A percentile compares a stretch with the other conserved stretches of the same genome.
phyloP scores from a whole-genome alignment of 768 basidiomycete species.

The Boletus rufocinnamomeus region DNA sequence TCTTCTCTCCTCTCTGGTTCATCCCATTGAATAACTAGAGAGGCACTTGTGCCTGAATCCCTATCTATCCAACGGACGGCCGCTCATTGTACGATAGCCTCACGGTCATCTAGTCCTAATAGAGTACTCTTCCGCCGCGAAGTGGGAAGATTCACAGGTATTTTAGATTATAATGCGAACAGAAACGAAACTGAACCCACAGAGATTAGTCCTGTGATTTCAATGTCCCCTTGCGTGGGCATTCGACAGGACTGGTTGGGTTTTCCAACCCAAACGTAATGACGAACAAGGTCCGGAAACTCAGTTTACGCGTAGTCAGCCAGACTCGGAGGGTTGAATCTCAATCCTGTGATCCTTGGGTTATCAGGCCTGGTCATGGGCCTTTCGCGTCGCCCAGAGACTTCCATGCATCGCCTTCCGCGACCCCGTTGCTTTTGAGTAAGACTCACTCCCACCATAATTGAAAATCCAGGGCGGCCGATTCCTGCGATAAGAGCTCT shows the following conservation, averaged over 20 bases:
- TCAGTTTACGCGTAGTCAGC: background rate
- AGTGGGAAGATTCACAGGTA: slow-evolving; percentile 3
- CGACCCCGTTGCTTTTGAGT: background rate
- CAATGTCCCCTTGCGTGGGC: background rate
- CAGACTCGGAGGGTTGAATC: background rate
- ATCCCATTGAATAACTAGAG: background rate
- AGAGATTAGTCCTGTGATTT: background rate
- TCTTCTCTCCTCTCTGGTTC: background rate
- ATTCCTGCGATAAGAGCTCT: slow-evolving; percentile 12
- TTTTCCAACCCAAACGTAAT: background rate
- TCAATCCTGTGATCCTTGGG: slow-evolving; percentile 2
- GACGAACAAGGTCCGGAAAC: slow-evolving; percentile 1
- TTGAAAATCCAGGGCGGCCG: slow-evolving; percentile 10
- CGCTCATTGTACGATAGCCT: background rate
- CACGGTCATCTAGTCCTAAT: background rate
- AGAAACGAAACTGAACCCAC: background rate
- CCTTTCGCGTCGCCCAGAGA: background rate
- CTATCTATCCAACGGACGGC: background rate
- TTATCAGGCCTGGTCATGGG: background rate
- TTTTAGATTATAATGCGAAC: background rate
- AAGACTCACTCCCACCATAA: background rate
- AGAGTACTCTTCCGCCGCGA: background rate
- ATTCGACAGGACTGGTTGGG: background rate
- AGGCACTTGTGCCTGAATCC: background rate
- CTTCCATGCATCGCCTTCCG: background rate